Percentiles rank a stretch among this genome's conserved stretches.
Evolutionary conservation across 495 filamentous ascomycete genomes (phyloP).

Genomic region (Xanthoparmelia taractica): DNA sequence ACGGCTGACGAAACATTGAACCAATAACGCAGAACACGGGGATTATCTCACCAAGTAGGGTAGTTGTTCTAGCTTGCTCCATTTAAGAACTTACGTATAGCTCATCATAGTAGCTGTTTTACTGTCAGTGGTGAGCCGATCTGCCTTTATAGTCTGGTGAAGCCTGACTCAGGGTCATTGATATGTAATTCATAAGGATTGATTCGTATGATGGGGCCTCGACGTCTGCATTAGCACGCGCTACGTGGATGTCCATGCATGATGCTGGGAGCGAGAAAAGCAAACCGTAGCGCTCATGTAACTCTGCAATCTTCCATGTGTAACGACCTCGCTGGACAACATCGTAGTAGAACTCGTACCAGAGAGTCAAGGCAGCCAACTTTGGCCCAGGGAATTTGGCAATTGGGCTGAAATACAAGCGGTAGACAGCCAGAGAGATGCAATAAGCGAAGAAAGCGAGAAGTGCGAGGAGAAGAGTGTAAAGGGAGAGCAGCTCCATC

Average conservation of each 20-base stretch:
- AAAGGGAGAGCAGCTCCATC: background rate
- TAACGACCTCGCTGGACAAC: conserved; percentile 39
- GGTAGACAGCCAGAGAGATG: conserved; percentile 23
- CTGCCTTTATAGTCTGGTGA: background rate
- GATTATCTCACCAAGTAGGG: conserved; percentile 35
- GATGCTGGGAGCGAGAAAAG: background rate
- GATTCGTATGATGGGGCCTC: background rate
- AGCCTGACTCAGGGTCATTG: background rate
- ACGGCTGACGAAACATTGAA: conserved; percentile 19
- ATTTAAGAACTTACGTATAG: conserved; percentile 21
- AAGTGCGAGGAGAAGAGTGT: background rate
- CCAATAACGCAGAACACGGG: background rate
- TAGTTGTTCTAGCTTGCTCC: conserved; percentile 41
- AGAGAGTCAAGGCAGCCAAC: conserved; percentile 38
- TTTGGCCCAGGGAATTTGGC: conserved; percentile 42
- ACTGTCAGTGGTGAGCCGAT: background rate
- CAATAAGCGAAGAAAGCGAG: background rate
- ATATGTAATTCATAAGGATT: background rate
- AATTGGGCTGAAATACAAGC: conserved; percentile 36
- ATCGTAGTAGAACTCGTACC: conserved; percentile 49
- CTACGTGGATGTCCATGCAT: background rate
- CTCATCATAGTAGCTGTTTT: background rate
- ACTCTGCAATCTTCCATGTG: conserved; percentile 37
- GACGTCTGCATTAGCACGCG: background rate
- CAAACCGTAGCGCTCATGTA: conserved; percentile 41